These are phyloP conservation scores for Metrosideros polymorpha DNA, from an alignment of 441 rosid species.

Conservation along the genomic window DNA sequence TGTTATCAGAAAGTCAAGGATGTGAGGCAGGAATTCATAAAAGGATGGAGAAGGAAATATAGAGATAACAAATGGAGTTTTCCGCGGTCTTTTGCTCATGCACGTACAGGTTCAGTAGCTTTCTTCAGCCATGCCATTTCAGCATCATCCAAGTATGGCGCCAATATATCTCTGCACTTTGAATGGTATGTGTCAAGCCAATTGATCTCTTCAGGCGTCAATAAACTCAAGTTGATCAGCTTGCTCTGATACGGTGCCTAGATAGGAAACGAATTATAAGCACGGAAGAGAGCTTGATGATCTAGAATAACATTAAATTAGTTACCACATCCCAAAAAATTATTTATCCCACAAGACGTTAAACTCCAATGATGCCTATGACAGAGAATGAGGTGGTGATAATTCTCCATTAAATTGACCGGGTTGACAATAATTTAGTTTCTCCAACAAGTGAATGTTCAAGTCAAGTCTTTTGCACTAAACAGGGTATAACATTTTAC, in stretches of 20 bases:
- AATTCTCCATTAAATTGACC: neutral
- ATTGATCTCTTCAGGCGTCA: constrained; percentile 56
- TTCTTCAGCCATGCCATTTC: constrained; percentile 83
- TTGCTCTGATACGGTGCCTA: constrained; percentile 94
- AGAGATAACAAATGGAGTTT: neutral
- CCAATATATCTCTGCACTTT: constrained; percentile 58
- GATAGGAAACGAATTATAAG: neutral
- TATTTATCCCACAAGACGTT: neutral
- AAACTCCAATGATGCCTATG: neutral
- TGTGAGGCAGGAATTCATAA: neutral
- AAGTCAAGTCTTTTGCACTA: neutral
- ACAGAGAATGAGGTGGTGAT: neutral
- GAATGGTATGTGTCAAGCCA: constrained; percentile 80
- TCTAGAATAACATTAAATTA: neutral
- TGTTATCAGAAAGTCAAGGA: neutral
- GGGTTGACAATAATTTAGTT: neutral
- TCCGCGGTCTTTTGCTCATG: neutral
- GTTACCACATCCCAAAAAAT: neutral
- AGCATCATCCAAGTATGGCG: constrained; percentile 46
- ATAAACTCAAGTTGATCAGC: constrained; percentile 46
- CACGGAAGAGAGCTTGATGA: neutral
- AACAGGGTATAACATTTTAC: neutral
- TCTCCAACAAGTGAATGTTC: neutral
- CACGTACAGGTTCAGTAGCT: constrained; percentile 74
- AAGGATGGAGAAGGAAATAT: neutral